Evolutionary conservation across 2,329 filamentous ascomycete species (phyloP), one percentile per base, ranked within the genome.

Genomic region (Celoporthe dispersa): DNA sequence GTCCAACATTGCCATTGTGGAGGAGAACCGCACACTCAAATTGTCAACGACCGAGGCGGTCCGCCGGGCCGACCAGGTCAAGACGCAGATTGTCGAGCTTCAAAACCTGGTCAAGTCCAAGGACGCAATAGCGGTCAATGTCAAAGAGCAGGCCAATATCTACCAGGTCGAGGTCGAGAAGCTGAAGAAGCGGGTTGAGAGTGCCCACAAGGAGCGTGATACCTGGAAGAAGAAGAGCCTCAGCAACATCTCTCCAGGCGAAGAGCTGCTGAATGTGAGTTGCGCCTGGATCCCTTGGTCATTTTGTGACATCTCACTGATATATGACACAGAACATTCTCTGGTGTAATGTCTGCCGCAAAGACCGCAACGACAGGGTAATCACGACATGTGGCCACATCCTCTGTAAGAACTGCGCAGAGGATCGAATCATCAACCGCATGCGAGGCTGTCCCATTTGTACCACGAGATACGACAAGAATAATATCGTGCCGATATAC

Each of bases 381-480:
- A 87, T 99, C 79, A 97, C 96, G 82, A 94, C 93, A 0, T 99
- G 96, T 79, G 96, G 96, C 1, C 96, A 99, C 80, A 88, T 97
- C 64, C 97, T 98, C 80, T 99, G 96, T 86, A 91, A 91, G 77
- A 87, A 90, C 63, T 99, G 96, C 78, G 92, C 98, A 33, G 93
- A 97, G 73, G 92, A 97, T 77, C 91, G 96, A 69, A 90, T 98
- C 72, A 90, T 89, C 61, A 97, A 96, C 77, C 92, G 96, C 48
- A 94, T 95, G 82, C 89, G 96, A 74, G 98, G 98, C 80, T 99
- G 96, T 77, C 96, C 96, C 2, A 95, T 93, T 75, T 99, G 97
- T 84, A 94, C 92, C 76, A 92, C 92, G 81, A 90, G 93, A 4
- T 99, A 99, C 79, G 95, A 97, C 76, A 92, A 90, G 79, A 92